Conservation (phyloP, 257 asterid genomes). For the Lantana camara region DNA sequence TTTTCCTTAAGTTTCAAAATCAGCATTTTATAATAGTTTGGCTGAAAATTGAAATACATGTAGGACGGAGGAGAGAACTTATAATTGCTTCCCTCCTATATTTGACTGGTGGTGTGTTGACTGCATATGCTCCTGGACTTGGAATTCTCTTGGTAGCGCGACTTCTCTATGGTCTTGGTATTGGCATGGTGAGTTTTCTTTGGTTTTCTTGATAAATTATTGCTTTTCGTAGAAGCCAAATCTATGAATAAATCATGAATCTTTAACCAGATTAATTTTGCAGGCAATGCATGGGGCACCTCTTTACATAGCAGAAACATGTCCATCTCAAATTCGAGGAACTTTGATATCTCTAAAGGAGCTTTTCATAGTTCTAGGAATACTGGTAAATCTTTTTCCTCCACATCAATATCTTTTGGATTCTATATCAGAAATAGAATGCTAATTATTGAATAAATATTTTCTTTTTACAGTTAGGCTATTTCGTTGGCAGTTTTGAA, state of each 20-base stretch:
- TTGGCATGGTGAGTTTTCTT: slow-evolving; percentile 73
- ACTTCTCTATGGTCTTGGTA: slow-evolving; percentile 88
- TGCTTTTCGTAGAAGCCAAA: slow-evolving; percentile 6
- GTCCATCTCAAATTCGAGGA: slow-evolving; percentile 97
- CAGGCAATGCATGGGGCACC: slow-evolving; percentile 99
- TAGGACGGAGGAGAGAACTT: slow-evolving; percentile 93
- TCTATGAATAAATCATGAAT: slow-evolving; percentile 13
- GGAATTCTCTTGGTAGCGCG: slow-evolving; percentile 78
- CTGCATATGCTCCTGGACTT: slow-evolving; percentile 87
- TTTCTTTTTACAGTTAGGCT: slow-evolving; percentile 70
- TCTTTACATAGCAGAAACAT: slow-evolving; percentile 95
- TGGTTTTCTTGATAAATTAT: slow-evolving; percentile 11
- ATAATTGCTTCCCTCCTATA: slow-evolving; percentile 75
- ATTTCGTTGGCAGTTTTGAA: slow-evolving; percentile 75
- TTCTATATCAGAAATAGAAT: slow-evolving; percentile 19
- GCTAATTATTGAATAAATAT: slow-evolving; percentile 23
- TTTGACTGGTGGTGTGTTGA: slow-evolving; percentile 64
- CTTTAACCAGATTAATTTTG: slow-evolving; percentile 32
- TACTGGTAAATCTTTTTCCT: slow-evolving; percentile 56
- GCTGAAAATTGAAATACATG: slow-evolving; percentile 26
- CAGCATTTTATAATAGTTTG: not conserved
- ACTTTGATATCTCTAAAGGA: slow-evolving; percentile 93
- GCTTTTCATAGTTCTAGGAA: slow-evolving; percentile 94
- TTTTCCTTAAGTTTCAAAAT: not conserved
- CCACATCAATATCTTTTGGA: not conserved